Percentiles rank a stretch among this genome's conserved stretches.
Evolutionary conservation across 768 basidiomycete genomes (phyloP).

Genomic region (Cystobasidium onofrii): DNA sequence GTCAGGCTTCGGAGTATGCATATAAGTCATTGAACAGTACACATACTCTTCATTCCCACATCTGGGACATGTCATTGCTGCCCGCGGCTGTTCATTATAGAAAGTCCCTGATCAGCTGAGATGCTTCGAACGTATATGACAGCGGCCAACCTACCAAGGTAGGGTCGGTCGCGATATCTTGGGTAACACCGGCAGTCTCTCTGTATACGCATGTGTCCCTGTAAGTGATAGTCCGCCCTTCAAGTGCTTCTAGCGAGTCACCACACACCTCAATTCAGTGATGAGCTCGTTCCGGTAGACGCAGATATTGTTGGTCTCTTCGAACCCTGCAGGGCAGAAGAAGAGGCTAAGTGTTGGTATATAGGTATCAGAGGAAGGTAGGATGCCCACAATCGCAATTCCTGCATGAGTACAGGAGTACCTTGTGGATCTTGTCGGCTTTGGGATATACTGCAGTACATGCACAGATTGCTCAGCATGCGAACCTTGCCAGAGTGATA

Average conservation of each 20-base stretch:
- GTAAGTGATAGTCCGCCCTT: no score
- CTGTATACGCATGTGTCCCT: constrained; percentile 47
- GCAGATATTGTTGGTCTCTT: constrained; percentile 74
- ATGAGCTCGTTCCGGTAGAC: constrained; percentile 90
- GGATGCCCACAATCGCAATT: constrained; percentile 66
- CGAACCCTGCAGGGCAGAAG: constrained; percentile 42
- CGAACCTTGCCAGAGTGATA: background rate
- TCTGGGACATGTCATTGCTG: constrained; percentile 69
- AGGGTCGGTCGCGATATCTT: constrained; percentile 76
- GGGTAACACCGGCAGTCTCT: constrained; percentile 86
- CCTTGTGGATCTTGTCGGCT: constrained; percentile 72
- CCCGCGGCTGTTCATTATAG: constrained; percentile 59
- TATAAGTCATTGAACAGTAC: background rate
- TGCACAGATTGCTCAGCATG: background rate
- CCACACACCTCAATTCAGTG: constrained; percentile 74
- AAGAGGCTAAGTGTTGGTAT: background rate
- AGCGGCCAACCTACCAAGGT: constrained; percentile 57
- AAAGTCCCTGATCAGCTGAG: background rate
- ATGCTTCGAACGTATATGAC: constrained; percentile 36
- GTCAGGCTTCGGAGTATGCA: background rate
- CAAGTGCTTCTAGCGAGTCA: no score
- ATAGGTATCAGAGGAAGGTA: background rate
- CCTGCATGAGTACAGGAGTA: constrained; percentile 82
- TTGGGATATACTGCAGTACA: constrained; percentile 46
- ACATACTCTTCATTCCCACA: constrained; percentile 75